Base-by-base conservation (phyloP, 495 filamentous ascomycete species). In the Penicillium chermesinum region DNA sequence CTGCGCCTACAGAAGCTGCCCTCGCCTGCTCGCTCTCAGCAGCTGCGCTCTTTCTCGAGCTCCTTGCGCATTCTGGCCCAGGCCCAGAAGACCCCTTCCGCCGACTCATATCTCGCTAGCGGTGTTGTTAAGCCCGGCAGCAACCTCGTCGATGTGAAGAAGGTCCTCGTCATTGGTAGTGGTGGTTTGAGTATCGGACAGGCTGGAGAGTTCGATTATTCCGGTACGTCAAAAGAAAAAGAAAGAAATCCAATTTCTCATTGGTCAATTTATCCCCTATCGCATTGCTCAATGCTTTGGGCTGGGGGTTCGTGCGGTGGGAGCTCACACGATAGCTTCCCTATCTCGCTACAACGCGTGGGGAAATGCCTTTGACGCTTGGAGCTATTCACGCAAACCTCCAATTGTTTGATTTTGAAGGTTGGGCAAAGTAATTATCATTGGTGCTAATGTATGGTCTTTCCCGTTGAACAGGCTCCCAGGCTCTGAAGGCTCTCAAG, bases 201-300 rank as follows among this genome's bases (percentile, higher is more conserved):
- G 67, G 91, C 91, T 54, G 91, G 91, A 62, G 91, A 97, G 69
- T 97, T 97, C 57, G 91, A 96, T 67, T 96, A 97, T 69, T 96
- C 91, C n/a, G 91, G 91, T 65, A 87, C 21, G 72, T 71, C 8
- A 2, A 19, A 7, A 43, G 12, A 21, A 34, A n/a, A n/a, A n/a
- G n/a, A n/a, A n/a, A n/a, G n/a, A n/a, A n/a, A n/a, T n/a, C 25
- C 10, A 13, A 2, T 17, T 15, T 7, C 12, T 19, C 14, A 19
- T 34, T 44, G 25, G 9, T 13, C 9, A n/a, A n/a, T n/a, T n/a
- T 18, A 10, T 17, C 17, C 17, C 3, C 7, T 40, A 17, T 10
- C 20, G 17, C 20, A 21, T 16, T 20, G 10, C 33, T 16, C 7
- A 13, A 41, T 33, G 40, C 49, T 41, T 37, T 49, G n/a, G n/a